These are phyloP conservation scores for Cornus controversa DNA, from an alignment of 148 eudicot genomes.

Conservation along the genomic window DNA sequence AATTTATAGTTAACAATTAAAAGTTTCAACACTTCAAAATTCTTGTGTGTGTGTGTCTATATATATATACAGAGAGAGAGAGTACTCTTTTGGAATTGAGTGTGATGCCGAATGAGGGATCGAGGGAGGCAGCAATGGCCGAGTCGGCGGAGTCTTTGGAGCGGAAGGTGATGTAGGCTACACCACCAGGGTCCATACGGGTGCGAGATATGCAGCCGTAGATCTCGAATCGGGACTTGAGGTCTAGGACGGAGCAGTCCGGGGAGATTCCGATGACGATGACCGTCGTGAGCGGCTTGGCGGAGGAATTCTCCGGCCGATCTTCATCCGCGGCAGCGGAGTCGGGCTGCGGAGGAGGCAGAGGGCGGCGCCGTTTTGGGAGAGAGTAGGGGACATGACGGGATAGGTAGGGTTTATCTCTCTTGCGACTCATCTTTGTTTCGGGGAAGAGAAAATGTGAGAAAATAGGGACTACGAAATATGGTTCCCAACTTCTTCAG, in stretches of 20 bases:
- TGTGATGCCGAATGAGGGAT: conserved; percentile 57
- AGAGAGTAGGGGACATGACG: conserved; percentile 53
- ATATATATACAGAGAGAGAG: background rate
- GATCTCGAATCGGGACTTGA: conserved; percentile 72
- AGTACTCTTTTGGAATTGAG: conserved; percentile 47
- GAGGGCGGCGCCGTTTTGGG: conserved; percentile 69
- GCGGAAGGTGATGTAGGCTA: conserved; percentile 62
- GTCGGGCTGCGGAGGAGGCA: conserved; percentile 25
- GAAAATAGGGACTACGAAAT: background rate
- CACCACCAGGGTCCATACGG: conserved; percentile 41
- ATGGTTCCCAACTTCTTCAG: background rate
- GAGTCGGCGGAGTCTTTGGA: conserved; percentile 48
- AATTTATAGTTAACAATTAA: too few relatives aligned
- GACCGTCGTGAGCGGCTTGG: conserved; percentile 29
- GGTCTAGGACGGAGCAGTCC: conserved; percentile 63
- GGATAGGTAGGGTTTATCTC: conserved; percentile 19
- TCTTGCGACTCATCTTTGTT: background rate
- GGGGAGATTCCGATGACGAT: conserved; percentile 56
- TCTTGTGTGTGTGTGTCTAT: too few relatives aligned
- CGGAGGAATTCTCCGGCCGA: conserved; percentile 19
- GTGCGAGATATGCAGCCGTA: conserved; percentile 64
- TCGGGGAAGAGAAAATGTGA: background rate
- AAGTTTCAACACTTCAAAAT: too few relatives aligned
- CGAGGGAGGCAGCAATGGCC: conserved; percentile 56
- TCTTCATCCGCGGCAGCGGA: background rate